Percentiles rank a stretch among this genome's conserved stretches.
Evolutionary conservation across 345 rosid genomes (phyloP).

Genomic region (Ceriops tagal): DNA sequence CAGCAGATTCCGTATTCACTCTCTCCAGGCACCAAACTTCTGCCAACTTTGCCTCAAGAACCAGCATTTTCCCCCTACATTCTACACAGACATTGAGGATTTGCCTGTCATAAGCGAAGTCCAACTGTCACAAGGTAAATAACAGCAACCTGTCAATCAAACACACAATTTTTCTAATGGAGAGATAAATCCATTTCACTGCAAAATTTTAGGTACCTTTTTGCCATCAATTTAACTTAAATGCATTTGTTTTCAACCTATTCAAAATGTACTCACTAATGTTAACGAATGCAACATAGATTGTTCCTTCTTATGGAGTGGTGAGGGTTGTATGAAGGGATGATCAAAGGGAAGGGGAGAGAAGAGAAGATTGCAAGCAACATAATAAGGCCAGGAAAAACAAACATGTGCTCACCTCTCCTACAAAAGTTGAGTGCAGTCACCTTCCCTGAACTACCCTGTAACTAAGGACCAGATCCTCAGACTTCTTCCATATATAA

Average conservation of each 20-base stretch:
- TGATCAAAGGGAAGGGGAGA: not conserved
- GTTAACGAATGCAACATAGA: not conserved
- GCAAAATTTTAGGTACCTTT: not conserved
- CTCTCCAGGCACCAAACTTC: conserved; percentile 17
- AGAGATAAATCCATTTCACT: not conserved
- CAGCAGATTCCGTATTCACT: conserved; percentile 4
- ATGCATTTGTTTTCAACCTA: not conserved
- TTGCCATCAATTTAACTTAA: not conserved
- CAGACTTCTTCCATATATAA: conserved; percentile 95
- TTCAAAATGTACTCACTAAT: not conserved
- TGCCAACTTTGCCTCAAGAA: conserved; percentile 19
- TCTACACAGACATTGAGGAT: conserved; percentile 22
- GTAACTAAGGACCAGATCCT: conserved; percentile 90
- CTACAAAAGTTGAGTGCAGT: conserved; percentile 19
- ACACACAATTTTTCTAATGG: not conserved
- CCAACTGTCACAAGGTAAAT: conserved; percentile 26
- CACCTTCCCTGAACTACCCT: conserved; percentile 74
- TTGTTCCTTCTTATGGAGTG: too few relatives aligned
- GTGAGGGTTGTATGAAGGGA: too few relatives aligned
- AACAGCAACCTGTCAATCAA: conserved; percentile 8
- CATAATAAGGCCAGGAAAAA: not conserved
- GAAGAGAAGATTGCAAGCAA: not conserved
- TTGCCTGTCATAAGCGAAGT: conserved; percentile 12
- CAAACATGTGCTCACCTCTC: conserved; percentile 36
- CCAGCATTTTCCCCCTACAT: conserved; percentile 10